Percentiles rank a stretch among this genome's conserved stretches.
Evolutionary conservation across 1,139 yeast genomes (phyloP).

Genomic region (Magnusiomyces fungicola): DNA sequence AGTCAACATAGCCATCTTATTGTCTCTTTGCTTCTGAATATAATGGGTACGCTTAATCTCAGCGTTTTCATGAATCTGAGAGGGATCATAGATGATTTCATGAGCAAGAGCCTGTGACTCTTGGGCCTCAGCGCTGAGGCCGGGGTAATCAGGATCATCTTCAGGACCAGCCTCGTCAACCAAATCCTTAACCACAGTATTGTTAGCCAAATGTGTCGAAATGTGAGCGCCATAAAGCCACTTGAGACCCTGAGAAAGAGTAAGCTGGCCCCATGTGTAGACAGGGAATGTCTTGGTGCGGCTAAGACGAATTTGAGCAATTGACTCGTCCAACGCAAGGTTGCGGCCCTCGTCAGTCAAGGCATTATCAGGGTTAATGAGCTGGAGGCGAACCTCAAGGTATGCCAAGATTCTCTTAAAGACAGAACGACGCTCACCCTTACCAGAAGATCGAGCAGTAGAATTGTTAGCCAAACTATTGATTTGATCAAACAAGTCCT

Average conservation of each 20-base stretch:
- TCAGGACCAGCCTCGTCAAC: slow-evolving; percentile 5
- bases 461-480: slow-evolving; percentile 31
- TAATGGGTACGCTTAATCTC: not conserved
- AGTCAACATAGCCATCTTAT: not conserved
- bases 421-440: slow-evolving; percentile 52
- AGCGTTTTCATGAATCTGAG: not conserved
- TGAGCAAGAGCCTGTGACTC: slow-evolving; percentile 3
- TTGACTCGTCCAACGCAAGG: slow-evolving; percentile 25
- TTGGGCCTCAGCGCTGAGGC: slow-evolving; percentile 1
- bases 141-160: not conserved
- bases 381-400: slow-evolving; percentile 9
- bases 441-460: slow-evolving; percentile 53
- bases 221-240: slow-evolving; percentile 70
- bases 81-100: not conserved
- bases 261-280: slow-evolving; percentile 57
- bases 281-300: slow-evolving; percentile 53
- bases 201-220: slow-evolving; percentile 52
- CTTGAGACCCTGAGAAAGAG: slow-evolving; percentile 54
- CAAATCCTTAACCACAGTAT: slow-evolving; percentile 27
- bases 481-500: slow-evolving; percentile 37
- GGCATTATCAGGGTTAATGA: slow-evolving; percentile 2
- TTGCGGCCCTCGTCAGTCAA: slow-evolving; percentile 3
- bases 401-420: slow-evolving; percentile 56
- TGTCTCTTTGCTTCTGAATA: slow-evolving; percentile 3
- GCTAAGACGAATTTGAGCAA: slow-evolving; percentile 51